A percentile compares a stretch with the other conserved stretches of the same genome.
Evolutionary conservation across 495 filamentous ascomycete genomes (phyloP).

Genomic region (Penicillium parvum): DNA sequence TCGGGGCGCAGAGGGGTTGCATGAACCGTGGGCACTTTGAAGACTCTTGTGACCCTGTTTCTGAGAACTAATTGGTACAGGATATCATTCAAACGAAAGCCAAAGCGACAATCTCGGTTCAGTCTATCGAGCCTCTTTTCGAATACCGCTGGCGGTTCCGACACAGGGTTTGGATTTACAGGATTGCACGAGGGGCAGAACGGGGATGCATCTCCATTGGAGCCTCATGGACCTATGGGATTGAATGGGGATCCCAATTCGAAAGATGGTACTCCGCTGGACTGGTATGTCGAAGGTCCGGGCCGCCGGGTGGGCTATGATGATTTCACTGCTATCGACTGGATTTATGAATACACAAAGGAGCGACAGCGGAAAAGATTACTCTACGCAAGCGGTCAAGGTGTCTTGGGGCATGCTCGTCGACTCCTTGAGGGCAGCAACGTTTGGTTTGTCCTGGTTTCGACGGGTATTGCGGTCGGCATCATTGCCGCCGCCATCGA

Average conservation of each 20-base stretch:
- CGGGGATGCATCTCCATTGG: constrained; percentile 23
- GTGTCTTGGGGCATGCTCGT: constrained; percentile 66
- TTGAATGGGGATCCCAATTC: constrained; percentile 38
- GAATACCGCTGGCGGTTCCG: constrained; percentile 25
- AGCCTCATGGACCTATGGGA: constrained; percentile 22
- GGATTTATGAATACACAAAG: constrained; percentile 99
- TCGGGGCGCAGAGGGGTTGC: constrained; percentile 40
- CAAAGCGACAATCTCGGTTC: constrained; percentile 57
- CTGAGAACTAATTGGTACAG: constrained; percentile 35
- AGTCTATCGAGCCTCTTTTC: constrained; percentile 56
- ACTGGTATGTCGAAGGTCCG: constrained; percentile 91
- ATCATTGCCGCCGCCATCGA: constrained; percentile 84
- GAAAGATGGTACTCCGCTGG: constrained; percentile 64
- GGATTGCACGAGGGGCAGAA: constrained; percentile 25
- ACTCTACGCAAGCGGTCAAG: constrained; percentile 63
- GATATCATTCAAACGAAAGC: constrained; percentile 80
- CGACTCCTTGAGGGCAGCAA: constrained; percentile 78
- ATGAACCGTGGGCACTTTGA: constrained; percentile 38
- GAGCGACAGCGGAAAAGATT: constrained; percentile 82
- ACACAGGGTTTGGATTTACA: constrained; percentile 18
- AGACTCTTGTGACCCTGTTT: neutral
- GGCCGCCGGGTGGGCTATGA: constrained; percentile 92
- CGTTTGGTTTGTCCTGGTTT: constrained; percentile 84
- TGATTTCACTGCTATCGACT: constrained; percentile 96
- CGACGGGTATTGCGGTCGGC: constrained; percentile 74